phyloP scores from a whole-genome alignment of 352 stramenopile species.

The Pythium plurisporium region DNA sequence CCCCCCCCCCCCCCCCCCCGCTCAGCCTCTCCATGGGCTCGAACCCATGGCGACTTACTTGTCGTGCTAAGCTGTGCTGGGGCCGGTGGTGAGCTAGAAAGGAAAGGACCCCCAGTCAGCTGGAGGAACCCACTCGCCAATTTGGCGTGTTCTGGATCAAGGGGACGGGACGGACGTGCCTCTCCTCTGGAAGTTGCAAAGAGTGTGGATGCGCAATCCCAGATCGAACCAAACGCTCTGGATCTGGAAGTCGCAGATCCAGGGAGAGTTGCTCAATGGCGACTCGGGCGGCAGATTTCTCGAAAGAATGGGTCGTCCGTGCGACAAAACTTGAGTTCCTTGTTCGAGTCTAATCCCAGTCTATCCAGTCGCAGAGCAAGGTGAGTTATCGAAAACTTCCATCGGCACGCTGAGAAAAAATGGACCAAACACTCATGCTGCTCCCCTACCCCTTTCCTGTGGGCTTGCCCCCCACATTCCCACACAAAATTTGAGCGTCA shows the following conservation, averaged over 20 bases:
- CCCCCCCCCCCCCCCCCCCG: not conserved
- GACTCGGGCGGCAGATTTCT: not conserved
- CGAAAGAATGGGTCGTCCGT: not conserved
- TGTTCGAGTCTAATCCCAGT: not conserved
- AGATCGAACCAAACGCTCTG: not conserved
- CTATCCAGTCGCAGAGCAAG: constrained; percentile 5
- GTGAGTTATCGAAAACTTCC: constrained; percentile 11
- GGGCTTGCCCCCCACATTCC: not conserved
- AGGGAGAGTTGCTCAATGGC: not conserved
- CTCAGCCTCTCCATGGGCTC: no score
- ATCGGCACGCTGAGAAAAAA: constrained; percentile 7
- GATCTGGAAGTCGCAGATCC: not conserved
- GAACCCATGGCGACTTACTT: no score
- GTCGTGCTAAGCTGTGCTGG: no score
- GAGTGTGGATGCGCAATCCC: constrained; percentile 10
- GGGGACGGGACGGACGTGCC: no score
- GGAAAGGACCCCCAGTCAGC: no score
- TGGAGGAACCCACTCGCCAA: no score
- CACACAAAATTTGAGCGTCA: constrained; percentile 8
- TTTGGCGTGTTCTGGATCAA: no score
- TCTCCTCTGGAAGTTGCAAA: no score
- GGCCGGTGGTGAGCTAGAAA: no score
- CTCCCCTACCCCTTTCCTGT: not conserved
- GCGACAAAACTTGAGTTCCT: not conserved
- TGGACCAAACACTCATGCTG: constrained; percentile 3